Conservation (phyloP, 768 basidiomycete genomes). For the Boletus pseudopeckii region DNA sequence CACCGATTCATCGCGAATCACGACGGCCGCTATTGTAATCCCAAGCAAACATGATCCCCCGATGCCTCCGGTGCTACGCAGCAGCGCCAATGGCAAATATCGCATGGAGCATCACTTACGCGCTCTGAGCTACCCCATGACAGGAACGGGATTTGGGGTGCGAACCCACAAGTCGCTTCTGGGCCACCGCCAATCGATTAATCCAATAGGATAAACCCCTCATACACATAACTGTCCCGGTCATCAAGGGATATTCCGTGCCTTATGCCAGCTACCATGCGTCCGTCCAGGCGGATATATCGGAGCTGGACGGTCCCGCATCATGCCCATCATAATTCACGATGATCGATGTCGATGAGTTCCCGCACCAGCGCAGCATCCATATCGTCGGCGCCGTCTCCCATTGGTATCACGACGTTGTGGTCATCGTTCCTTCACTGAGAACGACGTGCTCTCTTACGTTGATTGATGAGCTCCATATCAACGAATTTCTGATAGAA, state of each 20-base stretch:
- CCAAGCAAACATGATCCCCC: neutral
- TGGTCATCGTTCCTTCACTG: neutral
- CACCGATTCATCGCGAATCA: constrained; percentile 13
- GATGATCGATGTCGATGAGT: neutral
- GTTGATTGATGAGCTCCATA: constrained; percentile 3
- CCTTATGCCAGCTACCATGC: neutral
- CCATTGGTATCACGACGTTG: neutral
- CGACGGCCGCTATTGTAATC: neutral
- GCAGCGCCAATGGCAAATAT: constrained; percentile 11
- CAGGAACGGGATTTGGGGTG: constrained; percentile 10
- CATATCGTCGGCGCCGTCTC: constrained; percentile 1
- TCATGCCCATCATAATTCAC: neutral
- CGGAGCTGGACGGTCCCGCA: constrained; percentile 11
- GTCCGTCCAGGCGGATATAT: constrained; percentile 2
- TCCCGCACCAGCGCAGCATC: neutral
- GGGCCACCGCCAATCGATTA: neutral
- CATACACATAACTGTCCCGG: neutral
- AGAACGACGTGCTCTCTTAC: neutral
- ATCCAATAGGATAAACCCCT: constrained; percentile 15
- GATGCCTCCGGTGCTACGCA: neutral
- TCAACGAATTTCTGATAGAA: neutral
- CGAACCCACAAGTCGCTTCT: constrained; percentile 4
- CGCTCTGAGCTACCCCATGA: neutral
- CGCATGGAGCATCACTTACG: neutral
- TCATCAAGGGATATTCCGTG: neutral